phyloP scores from a whole-genome alignment of 805 yeast species.

The Candida pini region DNA sequence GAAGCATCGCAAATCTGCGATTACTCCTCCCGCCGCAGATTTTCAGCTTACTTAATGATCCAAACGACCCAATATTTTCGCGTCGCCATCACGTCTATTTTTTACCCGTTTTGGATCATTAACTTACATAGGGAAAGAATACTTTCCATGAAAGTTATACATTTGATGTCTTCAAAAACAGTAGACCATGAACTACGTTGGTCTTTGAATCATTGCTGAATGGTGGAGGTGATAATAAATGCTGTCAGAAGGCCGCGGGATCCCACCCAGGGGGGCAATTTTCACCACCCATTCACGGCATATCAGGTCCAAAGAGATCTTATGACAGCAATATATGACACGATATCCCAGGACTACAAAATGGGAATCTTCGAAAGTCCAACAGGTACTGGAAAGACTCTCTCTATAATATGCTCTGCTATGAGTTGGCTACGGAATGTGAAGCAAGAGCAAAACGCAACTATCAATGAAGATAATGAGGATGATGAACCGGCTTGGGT shows the following conservation, averaged over 20 bases:
- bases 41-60: too few species aligned
- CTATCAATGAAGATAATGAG: constrained; percentile 28
- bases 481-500: constrained; percentile 41
- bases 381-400: constrained; percentile 91
- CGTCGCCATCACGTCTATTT: too few species aligned
- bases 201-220: constrained; percentile 1
- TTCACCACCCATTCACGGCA: constrained; percentile 76
- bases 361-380: constrained; percentile 88
- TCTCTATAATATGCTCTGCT: constrained; percentile 79
- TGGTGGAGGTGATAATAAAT: constrained; percentile 20
- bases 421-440: constrained; percentile 63
- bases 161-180: too few species aligned
- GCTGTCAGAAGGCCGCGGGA: constrained; percentile 1
- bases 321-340: constrained; percentile 69
- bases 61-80: too few species aligned
- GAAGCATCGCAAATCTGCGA: too few species aligned
- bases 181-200: not conserved
- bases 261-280: constrained; percentile 19
- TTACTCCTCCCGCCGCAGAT: too few species aligned
- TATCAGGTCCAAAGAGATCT: constrained; percentile 71
- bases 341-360: constrained; percentile 48
- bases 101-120: too few species aligned
- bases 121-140: too few species aligned
- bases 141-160: too few species aligned
- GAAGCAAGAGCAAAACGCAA: constrained; percentile 33